Evolutionary conservation across 441 rosid genomes (phyloP), one percentile per base, ranked within the genome.

Genomic region (Adansonia rubrostipa): DNA sequence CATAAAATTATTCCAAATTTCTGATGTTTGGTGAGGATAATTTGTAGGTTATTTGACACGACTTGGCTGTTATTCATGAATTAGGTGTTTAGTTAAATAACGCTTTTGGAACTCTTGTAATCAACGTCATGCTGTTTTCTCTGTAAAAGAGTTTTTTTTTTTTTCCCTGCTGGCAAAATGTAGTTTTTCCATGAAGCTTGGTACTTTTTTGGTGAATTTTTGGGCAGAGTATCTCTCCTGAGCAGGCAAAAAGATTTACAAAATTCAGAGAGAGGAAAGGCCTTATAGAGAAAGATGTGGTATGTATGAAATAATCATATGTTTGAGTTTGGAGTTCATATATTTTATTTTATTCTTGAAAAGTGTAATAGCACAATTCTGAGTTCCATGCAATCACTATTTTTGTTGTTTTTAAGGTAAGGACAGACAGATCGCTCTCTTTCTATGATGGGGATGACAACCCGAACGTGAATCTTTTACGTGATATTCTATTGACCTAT

Each of bases 361-460:
- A 62, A 73, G 75, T 73, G 20, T 73, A 4, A 10, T 28, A 51
- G 64, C 65, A 47, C 20, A 76, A 67, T 40, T 57, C 48, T 77
- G 20, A 62, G 58, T 61, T 77, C 61, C 28, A 62, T 62, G 60
- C 45, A 61, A 79, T 6, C 53, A 69, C 64, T 72, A 9, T 36
- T 76, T 60, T 76, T 66, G 71, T 66, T 66, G 66, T 71, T 60
- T 73, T 87, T 62, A 79, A 97, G 99, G 99, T 97, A 80, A 91
- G 99, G 89, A 95, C 99, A 74, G 99, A 97, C 80, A 88, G 99
- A 81, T 87, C 95, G 0, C 75, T 88, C 71, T 71, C 88, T 78
- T 97, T 90, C 88, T 97, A 92, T 36, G 98, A 93, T 71, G 99
- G 99, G 83, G 99, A 97, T 86, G 97, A 91, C 82, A 97, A 93